A percentile compares a stretch with the other conserved stretches of the same genome.
Conservation (phyloP, 2,329 filamentous ascomycete genomes). For the Monosporascus sp. region DNA sequence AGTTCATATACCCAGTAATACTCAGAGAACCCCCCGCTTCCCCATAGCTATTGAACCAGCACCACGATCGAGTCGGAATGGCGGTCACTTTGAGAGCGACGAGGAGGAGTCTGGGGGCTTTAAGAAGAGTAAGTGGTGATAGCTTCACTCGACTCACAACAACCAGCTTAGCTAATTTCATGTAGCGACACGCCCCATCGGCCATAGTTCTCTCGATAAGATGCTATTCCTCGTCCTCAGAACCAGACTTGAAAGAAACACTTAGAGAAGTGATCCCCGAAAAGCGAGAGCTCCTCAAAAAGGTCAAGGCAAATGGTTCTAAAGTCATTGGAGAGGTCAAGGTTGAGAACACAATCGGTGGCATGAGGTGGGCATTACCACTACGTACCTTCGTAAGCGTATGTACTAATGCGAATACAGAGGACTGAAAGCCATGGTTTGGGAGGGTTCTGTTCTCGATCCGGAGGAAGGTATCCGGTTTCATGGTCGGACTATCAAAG, state of each 20-base stretch:
- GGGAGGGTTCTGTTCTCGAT: conserved; percentile 96
- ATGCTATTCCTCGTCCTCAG: conserved; percentile 67
- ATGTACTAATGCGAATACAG: conserved; percentile 17
- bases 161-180: background rate
- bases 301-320: conserved; percentile 78
- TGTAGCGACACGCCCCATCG: conserved; percentile 21
- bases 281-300: conserved; percentile 89
- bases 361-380: conserved; percentile 61
- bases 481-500: conserved; percentile 96
- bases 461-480: conserved; percentile 97
- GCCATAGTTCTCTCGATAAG: conserved; percentile 34
- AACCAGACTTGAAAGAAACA: conserved; percentile 85
- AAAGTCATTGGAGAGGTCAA: conserved; percentile 89
- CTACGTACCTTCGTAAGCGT: conserved; percentile 21
- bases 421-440: conserved; percentile 95
- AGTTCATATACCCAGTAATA: background rate
- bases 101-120: conserved; percentile 55
- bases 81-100: conserved; percentile 58
- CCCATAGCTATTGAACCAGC: background rate
- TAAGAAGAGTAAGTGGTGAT: conserved; percentile 52
- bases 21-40: background rate
- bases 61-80: conserved; percentile 38
- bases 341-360: conserved; percentile 88
- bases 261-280: conserved; percentile 80
- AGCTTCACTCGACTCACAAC: background rate